Evolutionary conservation across 176 grass and related monocot genomes (phyloP), one percentile per base, ranked within the genome.

Genomic region (Phyllostachys edulis): DNA sequence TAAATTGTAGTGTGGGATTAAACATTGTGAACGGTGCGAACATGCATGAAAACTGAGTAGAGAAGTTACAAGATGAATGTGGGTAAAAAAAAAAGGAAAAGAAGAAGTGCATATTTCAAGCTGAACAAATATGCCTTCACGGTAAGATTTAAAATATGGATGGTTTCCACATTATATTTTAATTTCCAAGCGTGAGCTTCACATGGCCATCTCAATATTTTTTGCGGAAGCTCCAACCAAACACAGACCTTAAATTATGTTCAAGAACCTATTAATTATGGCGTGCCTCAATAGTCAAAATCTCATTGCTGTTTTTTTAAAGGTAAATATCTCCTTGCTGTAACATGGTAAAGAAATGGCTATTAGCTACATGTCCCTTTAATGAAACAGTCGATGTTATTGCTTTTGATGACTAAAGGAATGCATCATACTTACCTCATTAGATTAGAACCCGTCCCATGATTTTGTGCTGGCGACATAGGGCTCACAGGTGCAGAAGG

Each of bases 381-480:
- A 38, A 73, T 69, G 60, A 77, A 81, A 44, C 14, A 72, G 18
- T 71, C 24, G 16, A 18, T 41, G 6, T 56, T 61, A 52, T 60
- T 75, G 69, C 27, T 47, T 71, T 47, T 67, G 69, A 52, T 23
- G 40, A 44, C 47, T 36, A 69, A 77, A 82, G 47, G 16, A 79
- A 82, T 38, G 63, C 4, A 50, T 16, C 24, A 77, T 64, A 37
- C 47, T 80, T 90, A 92, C 90, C 78, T 92, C 66, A 70, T 75
- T 54, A 5, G 45, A 54, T 89, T 90, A 18, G 65, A 80, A 71
- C 75, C 72, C 9, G 24, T 78, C 71, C 56, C 66, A 72, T 82
- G 68, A 26, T 78, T 88, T 80, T 79, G 32, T 47, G 76, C 55
- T 29, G 75, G 4, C 54, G 75, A 80, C 70, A 81, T 27, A 38